A percentile compares a stretch with the other conserved stretches of the same genome.
Conservation (phyloP, 139 green algal genomes). For the Chlorella sp. region DNA sequence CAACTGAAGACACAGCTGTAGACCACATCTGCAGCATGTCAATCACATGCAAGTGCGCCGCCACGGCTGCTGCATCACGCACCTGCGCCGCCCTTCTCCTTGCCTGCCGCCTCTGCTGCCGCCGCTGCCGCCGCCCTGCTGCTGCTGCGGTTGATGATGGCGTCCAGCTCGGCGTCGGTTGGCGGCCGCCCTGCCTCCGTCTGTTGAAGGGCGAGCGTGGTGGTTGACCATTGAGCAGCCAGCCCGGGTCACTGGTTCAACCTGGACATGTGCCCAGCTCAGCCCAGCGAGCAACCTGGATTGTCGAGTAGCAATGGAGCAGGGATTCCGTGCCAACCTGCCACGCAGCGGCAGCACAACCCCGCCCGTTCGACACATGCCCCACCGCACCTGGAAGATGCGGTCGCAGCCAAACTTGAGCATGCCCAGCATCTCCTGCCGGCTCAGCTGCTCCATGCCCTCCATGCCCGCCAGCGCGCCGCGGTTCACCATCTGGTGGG, state of each 20-base stretch:
- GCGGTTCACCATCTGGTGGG: constrained; percentile 73
- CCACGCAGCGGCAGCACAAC: too few relatives aligned
- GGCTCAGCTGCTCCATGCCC: constrained; percentile 60
- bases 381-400: constrained; percentile 44
- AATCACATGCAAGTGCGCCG: too few relatives aligned
- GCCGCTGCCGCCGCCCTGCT: background rate
- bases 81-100: background rate
- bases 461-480: constrained; percentile 53
- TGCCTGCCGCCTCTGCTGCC: background rate
- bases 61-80: too few relatives aligned
- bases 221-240: too few relatives aligned
- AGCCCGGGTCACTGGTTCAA: too few relatives aligned
- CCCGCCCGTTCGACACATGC: too few relatives aligned
- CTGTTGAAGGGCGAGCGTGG: background rate
- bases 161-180: constrained; percentile 64
- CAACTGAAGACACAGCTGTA: too few relatives aligned
- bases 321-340: too few relatives aligned
- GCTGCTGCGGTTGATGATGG: constrained; percentile 65
- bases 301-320: too few relatives aligned
- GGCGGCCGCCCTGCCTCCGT: constrained; percentile 20
- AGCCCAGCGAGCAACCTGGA: too few relatives aligned
- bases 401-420: constrained; percentile 56
- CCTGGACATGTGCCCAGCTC: too few relatives aligned
- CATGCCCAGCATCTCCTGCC: constrained; percentile 73
- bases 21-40: too few relatives aligned